These are phyloP conservation scores for Wickerhamomyces bovis DNA, from an alignment of 805 yeast genomes.

Conservation along the genomic window DNA sequence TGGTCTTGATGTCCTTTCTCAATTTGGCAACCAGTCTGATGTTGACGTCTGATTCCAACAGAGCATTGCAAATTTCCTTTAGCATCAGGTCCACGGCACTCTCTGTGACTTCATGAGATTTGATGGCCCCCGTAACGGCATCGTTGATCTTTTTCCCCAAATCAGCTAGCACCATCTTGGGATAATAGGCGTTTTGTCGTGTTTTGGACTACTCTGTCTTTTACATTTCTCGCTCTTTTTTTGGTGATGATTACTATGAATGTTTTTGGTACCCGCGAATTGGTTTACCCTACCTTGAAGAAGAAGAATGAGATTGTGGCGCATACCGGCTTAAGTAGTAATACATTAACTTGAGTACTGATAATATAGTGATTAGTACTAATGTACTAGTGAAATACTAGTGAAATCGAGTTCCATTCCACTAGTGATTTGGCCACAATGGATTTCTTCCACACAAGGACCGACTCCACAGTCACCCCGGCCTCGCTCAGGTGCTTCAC, in stretches of 20 bases:
- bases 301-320: too few relatives aligned
- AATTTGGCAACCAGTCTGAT: constrained; percentile 73
- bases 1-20: constrained; percentile 62
- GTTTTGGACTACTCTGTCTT: neutral
- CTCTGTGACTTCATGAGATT: constrained; percentile 51
- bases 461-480: constrained; percentile 9
- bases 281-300: too few relatives aligned
- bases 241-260: neutral
- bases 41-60: constrained; percentile 91
- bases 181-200: neutral
- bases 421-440: too few relatives aligned
- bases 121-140: constrained; percentile 62
- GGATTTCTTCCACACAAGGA: constrained; percentile 18
- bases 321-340: too few relatives aligned
- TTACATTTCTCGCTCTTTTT: neutral
- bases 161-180: constrained; percentile 69
- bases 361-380: too few relatives aligned
- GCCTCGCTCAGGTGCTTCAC: constrained; percentile 25
- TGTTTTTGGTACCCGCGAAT: too few relatives aligned
- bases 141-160: constrained; percentile 69
- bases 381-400: too few relatives aligned
- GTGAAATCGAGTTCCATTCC: too few relatives aligned
- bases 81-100: constrained; percentile 63
- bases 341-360: too few relatives aligned
- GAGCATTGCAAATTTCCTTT: constrained; percentile 85